A percentile compares a stretch with the other conserved stretches of the same genome.
Conservation (phyloP, 768 basidiomycete genomes). For the Rhodotorula diobovata region DNA sequence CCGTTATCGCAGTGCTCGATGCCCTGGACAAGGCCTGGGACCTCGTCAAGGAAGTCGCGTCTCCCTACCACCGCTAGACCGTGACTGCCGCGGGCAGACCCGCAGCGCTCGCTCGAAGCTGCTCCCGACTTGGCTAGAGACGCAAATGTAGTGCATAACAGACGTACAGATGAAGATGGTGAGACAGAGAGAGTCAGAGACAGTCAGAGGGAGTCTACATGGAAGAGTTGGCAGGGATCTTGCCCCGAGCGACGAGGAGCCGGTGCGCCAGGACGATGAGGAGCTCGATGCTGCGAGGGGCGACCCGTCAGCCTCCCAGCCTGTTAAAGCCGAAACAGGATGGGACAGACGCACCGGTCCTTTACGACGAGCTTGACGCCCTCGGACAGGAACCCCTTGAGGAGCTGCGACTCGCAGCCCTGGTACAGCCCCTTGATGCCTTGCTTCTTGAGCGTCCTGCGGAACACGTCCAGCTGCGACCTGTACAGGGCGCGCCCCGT, state of each 20-base stretch:
- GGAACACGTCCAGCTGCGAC: constrained; percentile 38
- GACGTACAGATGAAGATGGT: too few relatives aligned
- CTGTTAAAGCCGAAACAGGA: too few relatives aligned
- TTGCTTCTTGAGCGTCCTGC: constrained; percentile 31
- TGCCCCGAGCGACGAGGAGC: background rate
- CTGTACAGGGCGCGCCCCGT: constrained; percentile 36
- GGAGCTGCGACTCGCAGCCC: constrained; percentile 31
- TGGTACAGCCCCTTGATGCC: constrained; percentile 50
- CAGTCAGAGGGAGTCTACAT: background rate
- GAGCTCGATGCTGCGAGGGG: constrained; percentile 3
- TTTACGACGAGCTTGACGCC: constrained; percentile 61
- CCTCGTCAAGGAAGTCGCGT: constrained; percentile 50
- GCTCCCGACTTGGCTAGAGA: too few relatives aligned
- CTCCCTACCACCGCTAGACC: constrained; percentile 18
- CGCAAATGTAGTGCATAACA: background rate
- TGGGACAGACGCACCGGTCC: constrained; percentile 50
- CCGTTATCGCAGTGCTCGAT: constrained; percentile 46
- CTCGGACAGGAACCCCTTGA: constrained; percentile 58
- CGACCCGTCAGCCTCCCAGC: background rate
- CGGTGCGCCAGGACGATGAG: constrained; percentile 14
- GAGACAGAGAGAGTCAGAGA: background rate
- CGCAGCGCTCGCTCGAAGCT: too few relatives aligned
- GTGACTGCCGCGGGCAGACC: too few relatives aligned
- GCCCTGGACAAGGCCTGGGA: constrained; percentile 57
- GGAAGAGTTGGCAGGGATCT: background rate